Percentiles rank a stretch among this genome's conserved stretches.
Evolutionary conservation across 352 stramenopile species (phyloP).

Genomic region (Globisporangium cederbergense): DNA sequence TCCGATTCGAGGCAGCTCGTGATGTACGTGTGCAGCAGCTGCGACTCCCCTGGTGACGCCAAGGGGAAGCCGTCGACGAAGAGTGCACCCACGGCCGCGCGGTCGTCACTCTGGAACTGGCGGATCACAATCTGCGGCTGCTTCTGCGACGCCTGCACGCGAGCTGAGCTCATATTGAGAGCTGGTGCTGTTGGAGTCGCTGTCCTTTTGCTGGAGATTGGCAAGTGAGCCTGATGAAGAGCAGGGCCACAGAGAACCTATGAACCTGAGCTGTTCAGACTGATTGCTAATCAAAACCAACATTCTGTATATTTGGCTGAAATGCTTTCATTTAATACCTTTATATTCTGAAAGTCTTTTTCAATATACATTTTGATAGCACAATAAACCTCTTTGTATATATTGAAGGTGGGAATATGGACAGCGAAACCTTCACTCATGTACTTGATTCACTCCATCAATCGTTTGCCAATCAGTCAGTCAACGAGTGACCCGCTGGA

Average conservation of each 20-base stretch:
- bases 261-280: not conserved
- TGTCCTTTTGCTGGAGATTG: not conserved
- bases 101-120: constrained; percentile 11
- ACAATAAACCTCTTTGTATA: not conserved
- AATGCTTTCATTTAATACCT: not conserved
- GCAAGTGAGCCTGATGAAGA: not conserved
- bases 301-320: not conserved
- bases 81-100: constrained; percentile 2
- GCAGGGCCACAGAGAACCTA: not conserved
- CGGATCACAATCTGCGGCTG: constrained; percentile 13
- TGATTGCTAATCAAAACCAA: not conserved
- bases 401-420: not conserved
- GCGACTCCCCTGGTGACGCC: not conserved
- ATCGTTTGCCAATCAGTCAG: not conserved
- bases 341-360: not conserved
- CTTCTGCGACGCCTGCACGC: not conserved
- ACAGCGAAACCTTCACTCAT: not conserved
- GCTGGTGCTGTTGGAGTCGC: not conserved
- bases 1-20: constrained; percentile 13
- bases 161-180: not conserved
- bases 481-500: not conserved
- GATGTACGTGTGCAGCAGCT: constrained; percentile 6
- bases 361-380: too few species aligned
- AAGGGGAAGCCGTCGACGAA: constrained; percentile 17
- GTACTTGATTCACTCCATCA: constrained; percentile 3